Evolutionary conservation across 2,329 filamentous ascomycete genomes (phyloP).

Genomic region (Stemphylium beticola): DNA sequence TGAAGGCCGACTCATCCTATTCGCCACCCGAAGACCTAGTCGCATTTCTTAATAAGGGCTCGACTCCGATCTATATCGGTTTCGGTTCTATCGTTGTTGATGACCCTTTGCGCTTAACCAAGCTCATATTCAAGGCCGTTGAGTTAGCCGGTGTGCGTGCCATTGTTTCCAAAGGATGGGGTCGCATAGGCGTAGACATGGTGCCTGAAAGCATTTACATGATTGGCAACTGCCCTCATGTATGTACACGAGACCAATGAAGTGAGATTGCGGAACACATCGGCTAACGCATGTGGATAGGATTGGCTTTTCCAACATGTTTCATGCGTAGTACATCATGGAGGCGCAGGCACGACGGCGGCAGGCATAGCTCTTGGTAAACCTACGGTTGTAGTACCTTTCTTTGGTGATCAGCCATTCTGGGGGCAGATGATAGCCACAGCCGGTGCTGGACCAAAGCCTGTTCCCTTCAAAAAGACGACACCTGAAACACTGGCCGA

Average conservation of each 20-base stretch:
- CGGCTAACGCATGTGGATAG: background rate
- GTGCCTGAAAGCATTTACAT: slow-evolving; percentile 54
- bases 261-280: too few species aligned
- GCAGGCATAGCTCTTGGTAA: slow-evolving; percentile 59
- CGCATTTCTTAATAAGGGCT: slow-evolving; percentile 56
- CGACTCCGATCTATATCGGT: slow-evolving; percentile 62
- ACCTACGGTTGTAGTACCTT: slow-evolving; percentile 63
- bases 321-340: slow-evolving; percentile 63
- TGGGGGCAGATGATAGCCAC: slow-evolving; percentile 61
- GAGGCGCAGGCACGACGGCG: slow-evolving; percentile 65
- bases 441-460: slow-evolving; percentile 57
- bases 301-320: slow-evolving; percentile 65
- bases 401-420: slow-evolving; percentile 65
- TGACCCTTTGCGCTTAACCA: slow-evolving; percentile 54
- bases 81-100: slow-evolving; percentile 65
- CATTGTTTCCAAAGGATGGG: slow-evolving; percentile 63
- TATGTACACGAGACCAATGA: background rate
- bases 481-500: slow-evolving; percentile 53
- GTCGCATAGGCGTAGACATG: slow-evolving; percentile 46
- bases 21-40: slow-evolving; percentile 50
- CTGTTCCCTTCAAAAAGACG: slow-evolving; percentile 56
- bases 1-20: slow-evolving; percentile 44
- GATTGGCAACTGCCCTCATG: slow-evolving; percentile 61
- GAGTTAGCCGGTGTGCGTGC: slow-evolving; percentile 49
- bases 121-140: slow-evolving; percentile 57